These are phyloP conservation scores for Exidia glandulosa DNA, from an alignment of 768 basidiomycete genomes.

Conservation along the genomic window DNA sequence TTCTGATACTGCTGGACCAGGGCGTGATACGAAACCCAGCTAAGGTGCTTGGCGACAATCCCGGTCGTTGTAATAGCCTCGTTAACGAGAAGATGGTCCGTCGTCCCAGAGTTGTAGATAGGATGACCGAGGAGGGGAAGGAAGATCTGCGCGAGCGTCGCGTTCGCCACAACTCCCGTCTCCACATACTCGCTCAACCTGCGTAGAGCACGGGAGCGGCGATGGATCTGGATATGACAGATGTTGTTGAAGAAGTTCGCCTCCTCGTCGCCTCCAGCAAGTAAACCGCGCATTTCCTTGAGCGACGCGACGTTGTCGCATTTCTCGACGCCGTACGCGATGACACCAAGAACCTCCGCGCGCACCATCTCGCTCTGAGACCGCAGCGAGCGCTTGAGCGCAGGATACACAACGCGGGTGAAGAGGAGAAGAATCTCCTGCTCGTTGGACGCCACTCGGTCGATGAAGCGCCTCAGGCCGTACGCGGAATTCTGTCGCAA, in stretches of 20 bases:
- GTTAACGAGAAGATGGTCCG: constrained; percentile 81
- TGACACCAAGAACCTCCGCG: constrained; percentile 66
- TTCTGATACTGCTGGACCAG: constrained; percentile 75
- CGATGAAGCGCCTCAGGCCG: constrained; percentile 68
- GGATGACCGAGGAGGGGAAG: constrained; percentile 81
- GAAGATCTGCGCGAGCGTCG: constrained; percentile 69
- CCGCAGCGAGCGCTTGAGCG: constrained; percentile 66
- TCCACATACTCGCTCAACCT: constrained; percentile 72
- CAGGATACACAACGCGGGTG: constrained; percentile 57
- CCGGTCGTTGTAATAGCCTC: constrained; percentile 80
- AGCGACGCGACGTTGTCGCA: constrained; percentile 49
- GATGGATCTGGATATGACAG: constrained; percentile 84
- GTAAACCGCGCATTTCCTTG: constrained; percentile 69
- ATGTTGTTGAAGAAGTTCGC: constrained; percentile 97
- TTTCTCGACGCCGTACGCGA: constrained; percentile 61
- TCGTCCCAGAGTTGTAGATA: constrained; percentile 35
- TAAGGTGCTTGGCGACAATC: constrained; percentile 59
- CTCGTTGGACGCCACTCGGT: constrained; percentile 32
- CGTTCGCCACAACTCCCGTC: constrained; percentile 52
- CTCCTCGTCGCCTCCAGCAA: constrained; percentile 84
- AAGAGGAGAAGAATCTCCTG: constrained; percentile 38
- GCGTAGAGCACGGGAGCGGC: constrained; percentile 75
- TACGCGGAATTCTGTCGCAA: constrained; percentile 73
- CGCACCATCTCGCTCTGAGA: constrained; percentile 83
- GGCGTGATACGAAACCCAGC: constrained; percentile 76